phyloP scores from a whole-genome alignment of 2,329 filamentous ascomycete genomes.

The Claviceps spartinae region DNA sequence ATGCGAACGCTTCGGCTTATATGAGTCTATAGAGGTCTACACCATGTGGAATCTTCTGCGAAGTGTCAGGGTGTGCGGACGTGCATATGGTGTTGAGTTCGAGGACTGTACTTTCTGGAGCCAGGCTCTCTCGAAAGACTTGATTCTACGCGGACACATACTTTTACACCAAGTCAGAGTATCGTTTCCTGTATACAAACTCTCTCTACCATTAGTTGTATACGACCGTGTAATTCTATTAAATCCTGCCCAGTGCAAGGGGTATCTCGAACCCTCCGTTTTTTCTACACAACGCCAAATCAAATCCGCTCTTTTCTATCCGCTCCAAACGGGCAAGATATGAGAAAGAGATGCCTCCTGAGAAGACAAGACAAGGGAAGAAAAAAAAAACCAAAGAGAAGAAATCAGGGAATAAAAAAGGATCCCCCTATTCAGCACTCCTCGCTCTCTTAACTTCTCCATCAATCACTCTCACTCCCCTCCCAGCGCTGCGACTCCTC shows the following conservation, averaged over 20 bases:
- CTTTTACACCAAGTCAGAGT: no score
- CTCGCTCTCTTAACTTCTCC: conserved; percentile 3
- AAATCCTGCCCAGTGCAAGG: neutral
- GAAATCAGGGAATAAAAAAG: neutral
- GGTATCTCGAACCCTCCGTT: neutral
- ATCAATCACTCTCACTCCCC: conserved; percentile 26
- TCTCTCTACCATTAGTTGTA: no score
- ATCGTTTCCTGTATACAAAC: no score
- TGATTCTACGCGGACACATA: no score
- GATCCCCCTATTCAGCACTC: no score
- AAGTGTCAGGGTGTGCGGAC: no score
- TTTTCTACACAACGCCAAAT: neutral
- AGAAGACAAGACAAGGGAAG: neutral
- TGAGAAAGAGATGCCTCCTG: neutral
- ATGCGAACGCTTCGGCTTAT: no score
- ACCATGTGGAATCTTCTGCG: no score
- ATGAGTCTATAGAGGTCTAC: no score
- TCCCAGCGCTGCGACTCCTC: conserved; percentile 14
- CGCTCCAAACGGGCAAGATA: neutral
- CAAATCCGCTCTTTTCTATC: neutral
- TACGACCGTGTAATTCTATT: neutral
- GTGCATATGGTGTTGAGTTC: no score
- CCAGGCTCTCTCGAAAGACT: no score
- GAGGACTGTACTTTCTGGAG: no score
- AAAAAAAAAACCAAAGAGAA: neutral